phyloP scores from a whole-genome alignment of 2,329 filamentous ascomycete genomes.

The Leptoxyphium fumago region DNA sequence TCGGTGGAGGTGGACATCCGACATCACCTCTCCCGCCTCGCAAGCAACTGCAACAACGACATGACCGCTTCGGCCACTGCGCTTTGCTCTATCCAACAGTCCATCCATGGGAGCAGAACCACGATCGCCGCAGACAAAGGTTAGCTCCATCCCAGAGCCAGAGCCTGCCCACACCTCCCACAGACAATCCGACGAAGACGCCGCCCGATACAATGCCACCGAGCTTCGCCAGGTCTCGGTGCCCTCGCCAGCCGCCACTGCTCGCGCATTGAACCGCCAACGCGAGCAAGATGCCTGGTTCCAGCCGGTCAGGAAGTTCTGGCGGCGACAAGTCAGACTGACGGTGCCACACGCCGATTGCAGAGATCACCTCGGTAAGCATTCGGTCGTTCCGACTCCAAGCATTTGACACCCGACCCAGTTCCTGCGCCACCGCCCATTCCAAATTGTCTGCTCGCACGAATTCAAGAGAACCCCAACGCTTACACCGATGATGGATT shows the following conservation, averaged over 20 bases:
- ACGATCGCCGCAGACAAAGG: neutral
- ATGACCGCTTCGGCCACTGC: too few relatives aligned
- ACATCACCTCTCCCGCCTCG: too few relatives aligned
- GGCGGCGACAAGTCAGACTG: slow-evolving; percentile 35
- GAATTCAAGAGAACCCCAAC: neutral
- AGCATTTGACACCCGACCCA: too few relatives aligned
- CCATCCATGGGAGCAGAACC: neutral
- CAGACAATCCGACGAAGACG: slow-evolving; percentile 2
- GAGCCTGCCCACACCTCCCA: slow-evolving; percentile 9
- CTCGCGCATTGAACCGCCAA: slow-evolving; percentile 2
- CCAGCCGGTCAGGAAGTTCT: slow-evolving; percentile 27
- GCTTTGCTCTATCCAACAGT: too few relatives aligned
- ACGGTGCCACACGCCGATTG: slow-evolving; percentile 35
- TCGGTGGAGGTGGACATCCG: too few relatives aligned
- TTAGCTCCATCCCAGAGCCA: slow-evolving; percentile 10
- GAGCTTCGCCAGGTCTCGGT: slow-evolving; percentile 12
- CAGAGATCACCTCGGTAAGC: slow-evolving; percentile 43
- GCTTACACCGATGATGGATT: neutral
- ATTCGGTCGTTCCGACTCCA: too few relatives aligned
- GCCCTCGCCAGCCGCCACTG: neutral
- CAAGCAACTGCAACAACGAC: too few relatives aligned
- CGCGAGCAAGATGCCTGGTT: slow-evolving; percentile 20
- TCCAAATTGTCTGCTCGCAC: too few relatives aligned
- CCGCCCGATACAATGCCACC: slow-evolving; percentile 19
- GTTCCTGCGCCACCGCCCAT: too few relatives aligned